A percentile compares a stretch with the other conserved stretches of the same genome.
phyloP scores from a whole-genome alignment of 2,329 filamentous ascomycete species.

The Penicillium sp. region DNA sequence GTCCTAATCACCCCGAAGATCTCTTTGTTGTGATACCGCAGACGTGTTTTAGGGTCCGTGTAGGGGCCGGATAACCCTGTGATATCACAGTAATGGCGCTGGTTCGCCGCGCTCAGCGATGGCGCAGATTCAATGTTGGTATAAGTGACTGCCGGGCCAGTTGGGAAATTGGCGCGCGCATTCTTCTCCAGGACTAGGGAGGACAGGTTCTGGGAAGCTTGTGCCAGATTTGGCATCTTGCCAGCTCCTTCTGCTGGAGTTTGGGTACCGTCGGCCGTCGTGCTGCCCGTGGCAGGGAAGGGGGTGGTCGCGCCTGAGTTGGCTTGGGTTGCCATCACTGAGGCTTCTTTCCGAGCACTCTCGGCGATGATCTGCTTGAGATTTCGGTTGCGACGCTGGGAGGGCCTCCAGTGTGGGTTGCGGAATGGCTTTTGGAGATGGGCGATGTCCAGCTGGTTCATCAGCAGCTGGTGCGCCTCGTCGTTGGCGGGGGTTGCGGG shows the following conservation, averaged over 20 bases:
- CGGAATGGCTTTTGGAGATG: conserved; percentile 85
- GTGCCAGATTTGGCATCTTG: conserved; percentile 69
- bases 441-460: conserved; percentile 90
- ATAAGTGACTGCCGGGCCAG: conserved; percentile 77
- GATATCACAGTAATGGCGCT: conserved; percentile 91
- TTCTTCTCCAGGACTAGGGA: conserved; percentile 88
- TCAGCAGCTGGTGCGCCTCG: conserved; percentile 79
- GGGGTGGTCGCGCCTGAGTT: conserved; percentile 79
- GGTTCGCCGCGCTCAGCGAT: conserved; percentile 71
- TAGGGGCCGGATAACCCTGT: conserved; percentile 91
- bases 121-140: conserved; percentile 96
- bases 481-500: conserved; percentile 69
- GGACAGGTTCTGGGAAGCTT: conserved; percentile 81
- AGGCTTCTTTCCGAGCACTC: conserved; percentile 84
- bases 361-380: conserved; percentile 95
- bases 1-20: conserved; percentile 80
- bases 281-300: conserved; percentile 34
- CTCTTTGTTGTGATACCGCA: conserved; percentile 91
- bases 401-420: conserved; percentile 85
- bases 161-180: conserved; percentile 44
- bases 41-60: conserved; percentile 87
- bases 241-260: conserved; percentile 48
- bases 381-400: conserved; percentile 96
- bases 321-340: conserved; percentile 76
- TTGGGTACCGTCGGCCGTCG: conserved; percentile 41